Evolutionary conservation across 1,139 yeast genomes (phyloP).

Genomic region (Kluyveromyces sp.): DNA sequence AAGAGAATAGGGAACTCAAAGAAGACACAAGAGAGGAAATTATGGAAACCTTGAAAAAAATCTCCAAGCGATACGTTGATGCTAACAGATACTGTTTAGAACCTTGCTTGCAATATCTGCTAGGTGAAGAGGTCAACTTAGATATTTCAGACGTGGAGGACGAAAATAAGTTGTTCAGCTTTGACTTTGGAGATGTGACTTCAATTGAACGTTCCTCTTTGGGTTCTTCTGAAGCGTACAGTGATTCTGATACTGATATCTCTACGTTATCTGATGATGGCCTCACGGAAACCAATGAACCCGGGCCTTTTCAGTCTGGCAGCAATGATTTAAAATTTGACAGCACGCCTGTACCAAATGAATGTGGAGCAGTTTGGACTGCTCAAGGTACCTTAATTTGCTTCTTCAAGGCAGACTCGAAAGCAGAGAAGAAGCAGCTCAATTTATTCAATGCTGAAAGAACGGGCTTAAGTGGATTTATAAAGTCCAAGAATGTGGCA

Average conservation of each 20-base stretch:
- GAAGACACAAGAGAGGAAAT: constrained; percentile 45
- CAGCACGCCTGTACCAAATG: constrained; percentile 85
- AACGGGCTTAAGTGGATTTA: constrained; percentile 38
- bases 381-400: constrained; percentile 72
- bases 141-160: constrained; percentile 30
- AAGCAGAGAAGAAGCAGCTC: constrained; percentile 32
- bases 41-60: constrained; percentile 43
- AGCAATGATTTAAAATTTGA: constrained; percentile 41
- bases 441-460: constrained; percentile 38
- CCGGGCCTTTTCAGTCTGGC: constrained; percentile 10
- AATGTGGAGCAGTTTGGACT: constrained; percentile 90
- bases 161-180: constrained; percentile 24
- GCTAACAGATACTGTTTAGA: constrained; percentile 68
- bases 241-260: constrained; percentile 22
- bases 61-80: constrained; percentile 51
- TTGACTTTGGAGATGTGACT: constrained; percentile 26
- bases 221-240: constrained; percentile 25
- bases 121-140: constrained; percentile 73
- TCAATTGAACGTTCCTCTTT: constrained; percentile 29
- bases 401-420: constrained; percentile 60
- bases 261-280: constrained; percentile 24
- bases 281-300: constrained; percentile 21
- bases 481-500: constrained; percentile 27
- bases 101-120: constrained; percentile 63
- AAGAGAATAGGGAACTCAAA: constrained; percentile 66